A percentile compares a stretch with the other conserved stretches of the same genome.
These are phyloP conservation scores for Monilinia fructigena DNA, from an alignment of 2,329 filamentous ascomycete genomes.

Conservation along the genomic window DNA sequence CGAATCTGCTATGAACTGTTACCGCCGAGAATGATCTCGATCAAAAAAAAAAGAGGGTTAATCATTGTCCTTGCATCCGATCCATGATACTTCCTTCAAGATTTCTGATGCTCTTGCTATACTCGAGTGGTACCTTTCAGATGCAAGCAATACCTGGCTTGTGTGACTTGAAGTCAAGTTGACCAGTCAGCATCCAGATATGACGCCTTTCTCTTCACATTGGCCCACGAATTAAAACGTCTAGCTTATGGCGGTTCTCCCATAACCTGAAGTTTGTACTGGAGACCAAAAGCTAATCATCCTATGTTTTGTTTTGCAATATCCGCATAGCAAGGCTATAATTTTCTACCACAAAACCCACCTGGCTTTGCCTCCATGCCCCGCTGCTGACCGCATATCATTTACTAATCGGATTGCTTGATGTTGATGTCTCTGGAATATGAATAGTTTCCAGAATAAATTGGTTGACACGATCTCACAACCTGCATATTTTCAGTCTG, in stretches of 20 bases:
- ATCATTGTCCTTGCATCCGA: conserved; percentile 10
- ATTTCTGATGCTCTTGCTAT: neutral
- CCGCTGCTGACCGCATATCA: conserved; percentile 15
- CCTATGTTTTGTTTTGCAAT: neutral
- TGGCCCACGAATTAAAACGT: conserved; percentile 13
- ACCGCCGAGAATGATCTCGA: neutral
- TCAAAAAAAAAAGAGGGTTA: neutral
- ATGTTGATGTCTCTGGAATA: neutral
- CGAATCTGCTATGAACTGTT: neutral
- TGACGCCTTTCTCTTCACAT: conserved; percentile 1
- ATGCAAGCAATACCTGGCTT: conserved; percentile 1
- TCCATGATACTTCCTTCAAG: neutral
- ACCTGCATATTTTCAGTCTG: neutral
- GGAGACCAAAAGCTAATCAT: conserved; percentile 14
- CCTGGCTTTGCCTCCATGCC: neutral
- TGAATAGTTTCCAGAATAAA: neutral
- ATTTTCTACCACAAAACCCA: neutral
- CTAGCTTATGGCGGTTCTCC: conserved; percentile 20
- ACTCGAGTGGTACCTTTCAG: neutral
- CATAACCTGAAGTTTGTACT: neutral
- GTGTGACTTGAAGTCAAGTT: conserved; percentile 13
- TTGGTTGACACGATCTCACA: conserved; percentile 1
- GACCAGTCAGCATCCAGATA: conserved; percentile 8
- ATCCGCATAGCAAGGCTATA: conserved; percentile 7
- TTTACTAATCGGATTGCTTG: conserved; percentile 5